Evolutionary conservation across 441 rosid species (phyloP).

Genomic region (Mallotus repandus): DNA sequence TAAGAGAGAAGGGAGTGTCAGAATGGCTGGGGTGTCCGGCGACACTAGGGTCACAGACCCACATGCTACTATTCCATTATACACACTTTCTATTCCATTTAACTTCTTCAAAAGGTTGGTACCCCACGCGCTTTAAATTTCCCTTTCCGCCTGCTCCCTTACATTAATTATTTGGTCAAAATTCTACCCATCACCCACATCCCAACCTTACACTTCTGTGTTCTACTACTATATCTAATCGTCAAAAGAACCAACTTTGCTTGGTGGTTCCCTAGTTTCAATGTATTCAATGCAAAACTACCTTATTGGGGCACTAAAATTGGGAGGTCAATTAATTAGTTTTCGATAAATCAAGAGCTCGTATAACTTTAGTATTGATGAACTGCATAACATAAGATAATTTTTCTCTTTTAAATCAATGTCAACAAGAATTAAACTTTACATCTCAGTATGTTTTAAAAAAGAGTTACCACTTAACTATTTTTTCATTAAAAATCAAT

Average conservation of each 20-base stretch:
- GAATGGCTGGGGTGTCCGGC: slow-evolving; percentile 42
- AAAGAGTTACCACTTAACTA: no score
- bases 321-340: no score
- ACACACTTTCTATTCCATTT: slow-evolving; percentile 5
- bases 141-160: not conserved
- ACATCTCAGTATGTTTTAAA: no score
- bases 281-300: not conserved
- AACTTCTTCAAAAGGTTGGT: not conserved
- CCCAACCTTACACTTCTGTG: not conserved
- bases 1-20: slow-evolving; percentile 28
- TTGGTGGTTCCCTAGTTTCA: not conserved
- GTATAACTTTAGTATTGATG: no score
- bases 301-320: not conserved
- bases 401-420: no score
- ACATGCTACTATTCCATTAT: slow-evolving; percentile 33
- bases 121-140: slow-evolving; percentile 27
- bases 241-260: no score
- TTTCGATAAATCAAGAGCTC: no score
- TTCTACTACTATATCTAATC: not conserved
- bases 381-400: no score
- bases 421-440: no score
- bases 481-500: no score
- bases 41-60: slow-evolving; percentile 42
- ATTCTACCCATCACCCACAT: not conserved
- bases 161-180: not conserved